A percentile compares a stretch with the other conserved stretches of the same genome.
Evolutionary conservation across 768 basidiomycete genomes (phyloP).

Genomic region (Suillus tomentosus): DNA sequence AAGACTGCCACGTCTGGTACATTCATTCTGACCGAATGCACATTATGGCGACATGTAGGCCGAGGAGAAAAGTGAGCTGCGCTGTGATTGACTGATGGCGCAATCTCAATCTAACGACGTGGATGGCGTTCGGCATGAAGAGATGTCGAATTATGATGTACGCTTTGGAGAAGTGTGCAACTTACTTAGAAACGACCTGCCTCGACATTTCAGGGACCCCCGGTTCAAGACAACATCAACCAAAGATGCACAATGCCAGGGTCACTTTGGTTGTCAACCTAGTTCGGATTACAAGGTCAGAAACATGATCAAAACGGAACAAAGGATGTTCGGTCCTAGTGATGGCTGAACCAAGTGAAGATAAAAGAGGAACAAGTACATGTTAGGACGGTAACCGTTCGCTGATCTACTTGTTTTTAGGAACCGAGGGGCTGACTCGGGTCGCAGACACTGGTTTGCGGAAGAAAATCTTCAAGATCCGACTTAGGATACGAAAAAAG

Average conservation of each 20-base stretch:
- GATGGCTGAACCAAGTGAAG: neutral
- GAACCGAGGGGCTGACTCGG: neutral
- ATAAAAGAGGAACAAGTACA: neutral
- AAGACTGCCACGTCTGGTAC: neutral
- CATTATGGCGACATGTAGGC: neutral
- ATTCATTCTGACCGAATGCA: no score
- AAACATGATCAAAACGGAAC: neutral
- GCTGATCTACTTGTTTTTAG: neutral
- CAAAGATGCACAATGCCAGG: neutral
- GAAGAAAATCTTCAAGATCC: neutral
- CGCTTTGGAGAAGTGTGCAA: neutral
- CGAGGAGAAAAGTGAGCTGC: neutral
- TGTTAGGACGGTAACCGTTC: neutral
- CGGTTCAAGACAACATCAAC: neutral
- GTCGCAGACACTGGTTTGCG: neutral
- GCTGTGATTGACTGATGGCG: neutral
- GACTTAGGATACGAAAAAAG: neutral
- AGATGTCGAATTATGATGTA: neutral
- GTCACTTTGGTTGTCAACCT: neutral
- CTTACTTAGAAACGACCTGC: neutral
- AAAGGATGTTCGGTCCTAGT: neutral
- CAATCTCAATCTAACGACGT: neutral
- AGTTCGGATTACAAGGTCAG: neutral
- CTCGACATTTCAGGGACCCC: neutral
- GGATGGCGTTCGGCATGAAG: neutral